Percentiles rank a stretch among this genome's conserved stretches.
Conservation (phyloP, 805 yeast genomes). For the Isabelozyma gotoi region DNA sequence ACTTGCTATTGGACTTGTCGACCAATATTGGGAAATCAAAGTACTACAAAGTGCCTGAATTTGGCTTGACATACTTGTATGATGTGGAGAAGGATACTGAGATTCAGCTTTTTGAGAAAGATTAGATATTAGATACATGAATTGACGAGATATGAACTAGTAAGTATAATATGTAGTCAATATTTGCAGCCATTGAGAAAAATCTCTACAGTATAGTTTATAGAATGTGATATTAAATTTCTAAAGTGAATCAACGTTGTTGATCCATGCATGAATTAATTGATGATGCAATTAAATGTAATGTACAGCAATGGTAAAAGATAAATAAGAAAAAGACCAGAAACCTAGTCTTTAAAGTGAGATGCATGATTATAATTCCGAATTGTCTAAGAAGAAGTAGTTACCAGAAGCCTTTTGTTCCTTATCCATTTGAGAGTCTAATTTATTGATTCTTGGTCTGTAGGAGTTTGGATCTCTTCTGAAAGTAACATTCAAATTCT, state of each 20-base stretch:
- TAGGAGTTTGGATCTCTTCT: conserved; percentile 98
- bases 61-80: conserved; percentile 70
- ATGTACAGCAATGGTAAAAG: conserved; percentile 9
- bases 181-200: not conserved
- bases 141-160: not conserved
- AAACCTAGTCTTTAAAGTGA: conserved; percentile 10
- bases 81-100: conserved; percentile 26
- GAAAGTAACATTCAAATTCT: conserved; percentile 95
- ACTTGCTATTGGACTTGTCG: conserved; percentile 53
- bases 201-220: not conserved
- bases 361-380: conserved; percentile 29
- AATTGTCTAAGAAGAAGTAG: conserved; percentile 89
- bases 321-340: conserved; percentile 1
- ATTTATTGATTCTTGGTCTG: conserved; percentile 98
- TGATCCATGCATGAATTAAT: conserved; percentile 4
- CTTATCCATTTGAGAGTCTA: conserved; percentile 98
- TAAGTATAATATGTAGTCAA: not conserved
- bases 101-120: conserved; percentile 12
- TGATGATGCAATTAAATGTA: conserved; percentile 8
- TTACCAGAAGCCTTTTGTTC: conserved; percentile 93
- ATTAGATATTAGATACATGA: not conserved
- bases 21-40: conserved; percentile 29
- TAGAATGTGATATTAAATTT: not conserved
- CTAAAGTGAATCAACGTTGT: not conserved
- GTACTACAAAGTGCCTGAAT: conserved; percentile 62